phyloP scores from a whole-genome alignment of 495 filamentous ascomycete species.

The Aspergillus indologenus region DNA sequence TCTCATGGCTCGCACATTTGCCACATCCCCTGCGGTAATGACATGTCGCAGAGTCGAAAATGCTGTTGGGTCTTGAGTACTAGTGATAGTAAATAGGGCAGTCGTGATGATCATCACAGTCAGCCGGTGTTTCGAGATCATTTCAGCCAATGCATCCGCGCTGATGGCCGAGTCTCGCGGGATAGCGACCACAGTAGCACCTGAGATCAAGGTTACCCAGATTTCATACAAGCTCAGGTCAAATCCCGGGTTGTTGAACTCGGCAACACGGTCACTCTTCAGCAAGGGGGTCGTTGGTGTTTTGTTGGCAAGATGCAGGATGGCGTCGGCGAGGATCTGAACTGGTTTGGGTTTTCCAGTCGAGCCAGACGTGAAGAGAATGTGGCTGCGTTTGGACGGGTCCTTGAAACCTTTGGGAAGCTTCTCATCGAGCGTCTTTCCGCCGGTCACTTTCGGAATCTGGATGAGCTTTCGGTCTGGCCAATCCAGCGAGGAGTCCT shows the following conservation, averaged over 20 bases:
- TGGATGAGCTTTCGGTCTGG: neutral
- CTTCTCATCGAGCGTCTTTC: neutral
- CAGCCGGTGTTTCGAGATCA: neutral
- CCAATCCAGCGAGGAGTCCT: neutral
- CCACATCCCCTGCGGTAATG: conserved; percentile 1
- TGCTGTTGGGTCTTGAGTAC: neutral
- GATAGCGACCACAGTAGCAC: conserved; percentile 3
- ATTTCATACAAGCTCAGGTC: conserved; percentile 13
- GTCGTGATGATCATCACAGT: conserved; percentile 2
- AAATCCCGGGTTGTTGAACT: conserved; percentile 2
- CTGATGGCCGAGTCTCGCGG: neutral
- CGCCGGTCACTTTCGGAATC: neutral
- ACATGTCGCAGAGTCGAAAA: neutral
- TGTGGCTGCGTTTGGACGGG: conserved; percentile 1
- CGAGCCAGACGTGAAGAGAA: conserved; percentile 12
- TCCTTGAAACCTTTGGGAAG: neutral
- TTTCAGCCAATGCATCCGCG: neutral
- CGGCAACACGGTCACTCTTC: neutral
- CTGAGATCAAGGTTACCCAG: conserved; percentile 2
- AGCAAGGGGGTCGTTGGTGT: neutral
- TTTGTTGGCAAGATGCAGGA: conserved; percentile 6
- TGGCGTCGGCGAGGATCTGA: neutral
- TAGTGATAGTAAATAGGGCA: neutral
- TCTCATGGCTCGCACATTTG: neutral
- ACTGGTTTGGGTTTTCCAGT: conserved; percentile 14